These are phyloP conservation scores for Saturnispora bothae DNA, from an alignment of 805 yeast genomes.

Conservation along the genomic window DNA sequence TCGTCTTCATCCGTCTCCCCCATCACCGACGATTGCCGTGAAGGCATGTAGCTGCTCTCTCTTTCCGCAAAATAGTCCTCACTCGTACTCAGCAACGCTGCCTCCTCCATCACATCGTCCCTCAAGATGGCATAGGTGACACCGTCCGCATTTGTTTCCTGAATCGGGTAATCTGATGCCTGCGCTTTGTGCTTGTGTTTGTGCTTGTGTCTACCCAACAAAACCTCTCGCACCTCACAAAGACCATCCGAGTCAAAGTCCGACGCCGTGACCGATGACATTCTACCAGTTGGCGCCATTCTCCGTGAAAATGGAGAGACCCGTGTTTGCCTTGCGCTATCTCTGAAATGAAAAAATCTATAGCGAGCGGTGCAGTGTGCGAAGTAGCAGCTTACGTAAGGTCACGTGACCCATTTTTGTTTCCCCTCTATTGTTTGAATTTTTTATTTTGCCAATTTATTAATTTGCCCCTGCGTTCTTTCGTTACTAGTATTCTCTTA, in stretches of 20 bases:
- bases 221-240: no score
- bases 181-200: background rate
- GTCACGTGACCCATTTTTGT: no score
- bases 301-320: no score
- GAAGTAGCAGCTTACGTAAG: no score
- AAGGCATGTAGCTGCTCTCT: constrained; percentile 6
- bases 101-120: constrained; percentile 31
- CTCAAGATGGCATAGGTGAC: constrained; percentile 9
- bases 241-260: background rate
- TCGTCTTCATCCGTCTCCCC: constrained; percentile 14
- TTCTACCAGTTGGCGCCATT: background rate
- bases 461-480: no score
- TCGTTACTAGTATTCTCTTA: no score
- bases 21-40: constrained; percentile 1
- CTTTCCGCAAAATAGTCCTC: constrained; percentile 19
- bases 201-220: background rate
- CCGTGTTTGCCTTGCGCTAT: no score
- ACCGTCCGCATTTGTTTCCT: background rate
- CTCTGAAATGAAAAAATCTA: no score
- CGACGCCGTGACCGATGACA: background rate
- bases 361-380: no score
- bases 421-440: no score
- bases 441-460: no score
- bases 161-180: constrained; percentile 3
- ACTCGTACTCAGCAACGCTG: constrained; percentile 23